Percentiles rank a stretch among this genome's conserved stretches.
Conservation (phyloP, 805 yeast genomes). For the Hanseniaspora clermontiae region DNA sequence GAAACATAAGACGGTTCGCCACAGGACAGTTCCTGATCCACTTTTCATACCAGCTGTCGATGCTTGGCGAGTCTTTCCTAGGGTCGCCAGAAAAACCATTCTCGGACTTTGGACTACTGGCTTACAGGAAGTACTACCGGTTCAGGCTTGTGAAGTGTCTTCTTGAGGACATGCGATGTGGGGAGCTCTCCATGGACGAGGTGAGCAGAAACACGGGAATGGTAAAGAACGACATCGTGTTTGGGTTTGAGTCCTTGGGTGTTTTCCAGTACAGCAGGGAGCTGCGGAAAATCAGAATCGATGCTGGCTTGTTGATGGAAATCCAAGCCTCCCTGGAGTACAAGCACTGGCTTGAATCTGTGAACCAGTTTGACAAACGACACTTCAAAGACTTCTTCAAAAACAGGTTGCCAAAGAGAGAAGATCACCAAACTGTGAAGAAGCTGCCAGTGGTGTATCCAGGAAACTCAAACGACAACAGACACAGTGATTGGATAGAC, state of each 20-base stretch:
- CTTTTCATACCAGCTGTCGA: conserved; percentile 69
- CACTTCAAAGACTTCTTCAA: not conserved
- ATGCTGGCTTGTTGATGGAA: conserved; percentile 43
- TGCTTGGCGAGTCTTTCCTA: conserved; percentile 51
- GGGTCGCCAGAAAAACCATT: conserved; percentile 96
- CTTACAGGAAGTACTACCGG: conserved; percentile 84
- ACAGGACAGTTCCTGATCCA: conserved; percentile 82
- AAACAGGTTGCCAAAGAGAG: not conserved
- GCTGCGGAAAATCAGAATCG: conserved; percentile 21
- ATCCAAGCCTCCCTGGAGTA: conserved; percentile 30
- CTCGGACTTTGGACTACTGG: conserved; percentile 69
- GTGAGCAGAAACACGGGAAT: conserved; percentile 67
- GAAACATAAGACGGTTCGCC: conserved; percentile 76
- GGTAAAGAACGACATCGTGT: conserved; percentile 74
- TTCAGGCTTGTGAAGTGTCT: conserved; percentile 41
- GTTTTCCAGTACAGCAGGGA: conserved; percentile 33
- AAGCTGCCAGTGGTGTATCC: too few relatives aligned
- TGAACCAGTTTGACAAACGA: conserved; percentile 30
- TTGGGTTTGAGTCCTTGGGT: conserved; percentile 67
- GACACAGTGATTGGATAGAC: not conserved
- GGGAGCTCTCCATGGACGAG: conserved; percentile 41
- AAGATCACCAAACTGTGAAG: not conserved
- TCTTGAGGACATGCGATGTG: conserved; percentile 14
- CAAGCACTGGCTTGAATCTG: conserved; percentile 39
- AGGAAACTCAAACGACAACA: too few relatives aligned